A percentile compares a stretch with the other conserved stretches of the same genome.
phyloP scores from a whole-genome alignment of 2,329 filamentous ascomycete species.

The Ilyonectria mors-panacis region DNA sequence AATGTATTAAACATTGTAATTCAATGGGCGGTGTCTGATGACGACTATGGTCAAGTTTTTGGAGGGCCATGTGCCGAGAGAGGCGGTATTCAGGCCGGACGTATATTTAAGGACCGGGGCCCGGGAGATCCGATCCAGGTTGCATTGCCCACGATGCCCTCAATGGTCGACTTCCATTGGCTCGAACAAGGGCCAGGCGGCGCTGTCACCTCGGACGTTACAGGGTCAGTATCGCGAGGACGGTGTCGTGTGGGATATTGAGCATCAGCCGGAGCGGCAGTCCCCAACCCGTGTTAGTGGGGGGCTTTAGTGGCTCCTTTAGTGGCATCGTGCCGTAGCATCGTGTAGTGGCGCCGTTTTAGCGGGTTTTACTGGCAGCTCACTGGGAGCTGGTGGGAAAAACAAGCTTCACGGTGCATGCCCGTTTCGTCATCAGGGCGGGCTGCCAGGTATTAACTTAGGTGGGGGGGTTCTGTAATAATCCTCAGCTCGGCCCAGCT shows the following conservation, averaged over 20 bases:
- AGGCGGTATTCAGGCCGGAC: not conserved
- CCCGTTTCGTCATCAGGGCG: conserved; percentile 24
- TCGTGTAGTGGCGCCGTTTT: not conserved
- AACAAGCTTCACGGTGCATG: conserved; percentile 28
- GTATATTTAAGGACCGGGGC: not conserved
- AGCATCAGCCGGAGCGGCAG: not conserved
- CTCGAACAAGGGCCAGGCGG: not conserved
- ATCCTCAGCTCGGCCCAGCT: not conserved
- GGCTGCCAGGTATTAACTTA: conserved; percentile 4
- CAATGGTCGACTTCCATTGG: not conserved
- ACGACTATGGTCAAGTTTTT: not conserved
- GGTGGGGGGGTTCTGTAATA: conserved; percentile 1
- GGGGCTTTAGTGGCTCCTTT: not conserved
- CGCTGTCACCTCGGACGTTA: conserved; percentile 3
- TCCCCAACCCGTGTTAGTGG: not conserved
- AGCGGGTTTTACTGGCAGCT: not conserved
- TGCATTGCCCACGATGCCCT: not conserved
- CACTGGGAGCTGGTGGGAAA: conserved; percentile 3
- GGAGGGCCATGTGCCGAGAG: not conserved
- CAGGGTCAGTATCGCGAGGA: conserved; percentile 5
- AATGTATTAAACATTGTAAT: conserved; percentile 7
- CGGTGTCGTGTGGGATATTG: conserved; percentile 11
- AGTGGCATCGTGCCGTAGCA: not conserved
- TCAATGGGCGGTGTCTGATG: not conserved
- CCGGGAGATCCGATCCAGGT: not conserved